Percentiles rank a stretch among this genome's conserved stretches.
These are phyloP conservation scores for Penicillium samsonianum DNA, from an alignment of 495 filamentous ascomycete species.

Conservation along the genomic window DNA sequence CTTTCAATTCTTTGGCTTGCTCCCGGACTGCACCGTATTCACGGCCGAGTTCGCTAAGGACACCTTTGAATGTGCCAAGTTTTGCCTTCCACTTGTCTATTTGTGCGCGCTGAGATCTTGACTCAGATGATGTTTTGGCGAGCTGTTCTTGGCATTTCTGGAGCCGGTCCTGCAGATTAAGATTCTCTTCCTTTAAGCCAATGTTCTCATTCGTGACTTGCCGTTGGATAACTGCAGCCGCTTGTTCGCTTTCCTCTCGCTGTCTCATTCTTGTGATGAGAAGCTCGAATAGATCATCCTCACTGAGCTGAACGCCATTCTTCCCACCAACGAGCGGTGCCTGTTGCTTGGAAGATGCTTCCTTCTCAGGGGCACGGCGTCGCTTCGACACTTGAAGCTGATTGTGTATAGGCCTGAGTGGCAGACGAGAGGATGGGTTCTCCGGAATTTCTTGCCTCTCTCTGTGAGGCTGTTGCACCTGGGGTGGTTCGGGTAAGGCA, in stretches of 20 bases:
- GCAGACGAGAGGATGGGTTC: neutral
- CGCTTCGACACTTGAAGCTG: slow-evolving; percentile 19
- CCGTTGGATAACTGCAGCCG: slow-evolving; percentile 22
- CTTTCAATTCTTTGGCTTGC: slow-evolving; percentile 30
- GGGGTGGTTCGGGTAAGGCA: neutral
- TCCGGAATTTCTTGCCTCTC: neutral
- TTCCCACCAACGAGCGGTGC: neutral
- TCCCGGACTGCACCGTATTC: slow-evolving; percentile 35
- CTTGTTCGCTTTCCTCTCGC: slow-evolving; percentile 39
- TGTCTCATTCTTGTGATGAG: slow-evolving; percentile 36
- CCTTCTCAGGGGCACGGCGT: slow-evolving; percentile 18
- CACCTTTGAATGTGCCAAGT: slow-evolving; percentile 33
- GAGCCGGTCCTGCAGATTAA: slow-evolving; percentile 24
- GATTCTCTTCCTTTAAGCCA: slow-evolving; percentile 31
- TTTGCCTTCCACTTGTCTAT: slow-evolving; percentile 39
- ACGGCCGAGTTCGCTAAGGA: slow-evolving; percentile 39
- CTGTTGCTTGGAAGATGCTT: neutral
- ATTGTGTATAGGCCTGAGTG: slow-evolving; percentile 4
- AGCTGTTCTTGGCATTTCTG: slow-evolving; percentile 17
- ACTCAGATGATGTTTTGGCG: slow-evolving; percentile 21
- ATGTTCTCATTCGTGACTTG: slow-evolving; percentile 30
- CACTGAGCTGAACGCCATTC: slow-evolving; percentile 21
- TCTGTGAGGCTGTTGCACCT: neutral
- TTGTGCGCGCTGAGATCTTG: slow-evolving; percentile 21
- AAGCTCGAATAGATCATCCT: slow-evolving; percentile 42